Base-by-base conservation (phyloP, 2,329 filamentous ascomycete species). In the Penicillium sp. region DNA sequence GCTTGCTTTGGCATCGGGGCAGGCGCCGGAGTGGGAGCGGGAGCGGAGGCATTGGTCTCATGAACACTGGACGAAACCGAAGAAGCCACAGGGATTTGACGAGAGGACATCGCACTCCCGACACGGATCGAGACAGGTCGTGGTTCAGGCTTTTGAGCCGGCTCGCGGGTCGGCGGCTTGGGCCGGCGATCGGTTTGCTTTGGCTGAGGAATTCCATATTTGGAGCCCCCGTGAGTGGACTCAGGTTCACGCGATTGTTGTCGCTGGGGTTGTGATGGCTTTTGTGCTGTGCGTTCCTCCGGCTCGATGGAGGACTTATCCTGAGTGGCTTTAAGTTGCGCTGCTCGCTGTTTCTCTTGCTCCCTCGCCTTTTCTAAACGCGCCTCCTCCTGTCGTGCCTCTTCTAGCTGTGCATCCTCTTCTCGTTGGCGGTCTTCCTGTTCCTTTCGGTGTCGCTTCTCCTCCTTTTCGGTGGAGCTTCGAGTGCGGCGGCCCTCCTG, bases 11-110 rank as follows among this genome's bases (percentile, higher is more conserved):
- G 56, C 69, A n/a, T n/a, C n/a, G n/a, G n/a, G n/a, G n/a, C n/a
- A n/a, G n/a, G n/a, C n/a, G n/a, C n/a, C n/a, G n/a, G n/a, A n/a
- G 75, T 68, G 70, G 82, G 65, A 63, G 73, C 62, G 65, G 80
- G 56, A 65, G 76, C 60, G 55, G 72, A 42, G 80, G 71, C 10
- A 78, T 79, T 51, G 21, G 66, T 55, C 27, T 88, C 87, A 51
- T 85, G 82, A 13, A 84, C 73, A 29, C 74, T 82, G 3, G 85
- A 80, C 3, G 85, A 79, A 30, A 85, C 80, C 39, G 79, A 81
- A 32, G 69, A 68, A 8, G 67, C 51, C 23, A 76, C 49, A 6
- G 75, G 72, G 32, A 78, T 73, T 37, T 74, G 70, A 47, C 77
- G 75, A 17, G 39, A 13, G 10, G 75, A 76, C 32, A 73, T 63